These are phyloP conservation scores for Streptanthus diversifolius DNA, from an alignment of 345 rosid genomes.

Conservation along the genomic window DNA sequence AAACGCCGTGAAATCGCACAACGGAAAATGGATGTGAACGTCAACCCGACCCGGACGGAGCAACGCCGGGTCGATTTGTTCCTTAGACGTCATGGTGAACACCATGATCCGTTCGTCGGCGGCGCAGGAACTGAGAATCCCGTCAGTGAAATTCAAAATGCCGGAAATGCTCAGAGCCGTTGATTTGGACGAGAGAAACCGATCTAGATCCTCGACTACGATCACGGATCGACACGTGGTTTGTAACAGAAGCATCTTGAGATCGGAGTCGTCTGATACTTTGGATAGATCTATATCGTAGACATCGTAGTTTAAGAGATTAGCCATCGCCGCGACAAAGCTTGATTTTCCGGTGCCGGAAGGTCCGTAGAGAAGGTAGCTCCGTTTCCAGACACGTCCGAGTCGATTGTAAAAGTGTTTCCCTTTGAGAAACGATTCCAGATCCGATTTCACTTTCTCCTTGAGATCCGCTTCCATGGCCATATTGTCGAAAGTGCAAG, in stretches of 20 bases:
- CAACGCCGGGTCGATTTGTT: conserved; percentile 57
- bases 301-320: conserved; percentile 55
- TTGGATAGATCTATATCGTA: conserved; percentile 67
- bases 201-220: conserved; percentile 66
- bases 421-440: conserved; percentile 57
- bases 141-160: conserved; percentile 66
- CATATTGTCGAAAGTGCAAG: conserved; percentile 77
- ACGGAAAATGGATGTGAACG: conserved; percentile 79
- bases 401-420: conserved; percentile 65
- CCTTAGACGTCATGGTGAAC: conserved; percentile 61
- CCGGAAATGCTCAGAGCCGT: conserved; percentile 51
- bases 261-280: conserved; percentile 55
- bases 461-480: conserved; percentile 75
- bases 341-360: conserved; percentile 86
- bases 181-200: conserved; percentile 48
- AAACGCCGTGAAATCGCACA: conserved; percentile 77
- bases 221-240: conserved; percentile 50
- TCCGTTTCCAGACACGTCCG: conserved; percentile 82
- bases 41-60: conserved; percentile 81
- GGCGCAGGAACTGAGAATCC: conserved; percentile 52
- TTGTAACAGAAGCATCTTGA: conserved; percentile 51
- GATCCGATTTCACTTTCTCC: conserved; percentile 61
- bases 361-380: conserved; percentile 66
- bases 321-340: conserved; percentile 76
- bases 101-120: conserved; percentile 74